A percentile compares a stretch with the other conserved stretches of the same genome.
phyloP scores from a whole-genome alignment of 129 eudicot genomes.

The Apium graveolens region DNA sequence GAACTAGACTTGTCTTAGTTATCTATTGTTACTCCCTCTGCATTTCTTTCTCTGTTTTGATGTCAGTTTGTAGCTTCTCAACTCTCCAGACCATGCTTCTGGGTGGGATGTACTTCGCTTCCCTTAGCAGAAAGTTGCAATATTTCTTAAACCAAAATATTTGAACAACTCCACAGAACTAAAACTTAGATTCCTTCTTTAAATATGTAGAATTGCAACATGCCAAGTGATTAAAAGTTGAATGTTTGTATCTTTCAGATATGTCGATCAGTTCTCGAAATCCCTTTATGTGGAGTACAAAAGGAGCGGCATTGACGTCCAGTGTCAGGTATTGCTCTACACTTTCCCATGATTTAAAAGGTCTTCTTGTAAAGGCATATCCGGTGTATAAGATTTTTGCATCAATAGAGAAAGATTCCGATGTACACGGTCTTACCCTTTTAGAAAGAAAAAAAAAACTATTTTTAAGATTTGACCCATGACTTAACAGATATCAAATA shows the following conservation, averaged over 20 bases:
- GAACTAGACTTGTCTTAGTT: not conserved
- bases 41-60: not conserved
- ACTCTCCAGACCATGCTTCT: not conserved
- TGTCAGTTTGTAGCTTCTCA: not conserved
- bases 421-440: not conserved
- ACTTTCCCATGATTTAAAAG: not conserved
- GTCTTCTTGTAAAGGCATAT: not conserved
- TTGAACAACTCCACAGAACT: not conserved
- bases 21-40: not conserved
- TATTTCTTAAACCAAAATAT: not conserved
- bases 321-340: conserved; percentile 69
- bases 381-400: not conserved
- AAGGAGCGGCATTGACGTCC: conserved; percentile 91
- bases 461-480: not conserved
- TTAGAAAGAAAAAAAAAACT: not conserved
- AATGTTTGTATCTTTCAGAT: conserved; percentile 39
- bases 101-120: not conserved
- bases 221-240: not conserved
- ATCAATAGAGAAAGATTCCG: not conserved
- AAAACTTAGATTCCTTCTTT: not conserved
- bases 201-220: not conserved
- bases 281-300: conserved; percentile 93
- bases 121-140: not conserved
- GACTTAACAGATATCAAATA: not conserved
- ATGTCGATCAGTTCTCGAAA: conserved; percentile 90